Percentiles rank a stretch among this genome's conserved stretches.
These are phyloP conservation scores for Rhizopogon vesiculosus DNA, from an alignment of 768 basidiomycete genomes.

Conservation along the genomic window DNA sequence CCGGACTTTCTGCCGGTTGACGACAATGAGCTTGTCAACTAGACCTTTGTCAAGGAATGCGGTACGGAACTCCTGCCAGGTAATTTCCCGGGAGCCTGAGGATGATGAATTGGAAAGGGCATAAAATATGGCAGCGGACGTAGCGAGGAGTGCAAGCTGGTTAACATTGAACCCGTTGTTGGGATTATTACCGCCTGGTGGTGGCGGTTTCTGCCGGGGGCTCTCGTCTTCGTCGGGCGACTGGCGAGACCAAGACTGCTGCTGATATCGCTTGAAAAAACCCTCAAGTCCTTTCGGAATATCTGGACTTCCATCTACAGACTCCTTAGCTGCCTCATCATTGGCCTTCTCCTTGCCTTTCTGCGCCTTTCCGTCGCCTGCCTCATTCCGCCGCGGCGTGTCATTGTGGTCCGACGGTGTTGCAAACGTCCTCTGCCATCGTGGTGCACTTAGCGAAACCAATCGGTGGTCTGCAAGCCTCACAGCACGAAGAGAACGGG, in stretches of 20 bases:
- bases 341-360: conserved; percentile 32
- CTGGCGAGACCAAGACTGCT: conserved; percentile 25
- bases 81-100: conserved; percentile 78
- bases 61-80: conserved; percentile 99
- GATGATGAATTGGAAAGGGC: conserved; percentile 46
- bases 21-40: conserved; percentile 88
- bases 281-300: conserved; percentile 70
- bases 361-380: conserved; percentile 22
- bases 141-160: conserved; percentile 56
- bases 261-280: conserved; percentile 68
- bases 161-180: conserved; percentile 51
- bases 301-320: conserved; percentile 27
- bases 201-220: conserved; percentile 42
- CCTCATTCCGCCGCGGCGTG: conserved; percentile 19
- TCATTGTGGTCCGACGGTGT: conserved; percentile 36
- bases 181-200: conserved; percentile 38
- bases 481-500: conserved; percentile 54
- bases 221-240: conserved; percentile 26
- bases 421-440: conserved; percentile 40
- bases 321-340: conserved; percentile 30
- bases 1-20: conserved; percentile 87
- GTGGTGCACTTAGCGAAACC: conserved; percentile 26
- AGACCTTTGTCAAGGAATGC: conserved; percentile 96
- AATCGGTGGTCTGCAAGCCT: conserved; percentile 39
- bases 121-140: conserved; percentile 60